phyloP scores from a whole-genome alignment of 1,139 yeast genomes.

The Scheffersomyces segobiensis region DNA sequence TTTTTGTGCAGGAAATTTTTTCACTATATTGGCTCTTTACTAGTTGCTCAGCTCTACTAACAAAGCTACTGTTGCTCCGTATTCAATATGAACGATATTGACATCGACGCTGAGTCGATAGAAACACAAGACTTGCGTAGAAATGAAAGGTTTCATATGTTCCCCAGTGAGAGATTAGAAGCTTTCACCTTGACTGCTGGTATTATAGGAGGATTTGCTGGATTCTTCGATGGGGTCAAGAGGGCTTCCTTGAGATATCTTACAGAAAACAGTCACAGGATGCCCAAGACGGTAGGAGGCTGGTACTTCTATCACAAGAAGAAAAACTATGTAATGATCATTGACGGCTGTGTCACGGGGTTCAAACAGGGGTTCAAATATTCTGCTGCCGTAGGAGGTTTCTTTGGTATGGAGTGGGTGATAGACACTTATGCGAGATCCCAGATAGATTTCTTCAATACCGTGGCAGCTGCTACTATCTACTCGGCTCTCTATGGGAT shows the following conservation, averaged over 20 bases:
- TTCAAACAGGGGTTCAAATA: constrained; percentile 44
- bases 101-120: not conserved
- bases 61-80: not conserved
- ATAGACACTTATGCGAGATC: constrained; percentile 55
- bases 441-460: constrained; percentile 59
- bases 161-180: constrained; percentile 36
- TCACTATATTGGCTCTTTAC: not conserved
- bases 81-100: not conserved
- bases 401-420: constrained; percentile 63
- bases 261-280: constrained; percentile 80
- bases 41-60: not conserved
- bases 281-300: constrained; percentile 78
- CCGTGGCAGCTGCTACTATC: constrained; percentile 54
- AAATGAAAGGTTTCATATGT: constrained; percentile 43
- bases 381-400: constrained; percentile 47
- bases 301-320: constrained; percentile 90
- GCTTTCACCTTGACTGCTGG: constrained; percentile 42
- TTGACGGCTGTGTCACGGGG: constrained; percentile 52
- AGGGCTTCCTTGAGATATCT: constrained; percentile 60
- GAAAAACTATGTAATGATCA: constrained; percentile 73
- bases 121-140: constrained; percentile 7
- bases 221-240: constrained; percentile 63
- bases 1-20: not conserved
- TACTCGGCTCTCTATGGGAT: constrained; percentile 56
- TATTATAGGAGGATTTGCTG: constrained; percentile 59